These are phyloP conservation scores for Hyaloscypha finlandica DNA, from an alignment of 495 filamentous ascomycete species.

Conservation along the genomic window DNA sequence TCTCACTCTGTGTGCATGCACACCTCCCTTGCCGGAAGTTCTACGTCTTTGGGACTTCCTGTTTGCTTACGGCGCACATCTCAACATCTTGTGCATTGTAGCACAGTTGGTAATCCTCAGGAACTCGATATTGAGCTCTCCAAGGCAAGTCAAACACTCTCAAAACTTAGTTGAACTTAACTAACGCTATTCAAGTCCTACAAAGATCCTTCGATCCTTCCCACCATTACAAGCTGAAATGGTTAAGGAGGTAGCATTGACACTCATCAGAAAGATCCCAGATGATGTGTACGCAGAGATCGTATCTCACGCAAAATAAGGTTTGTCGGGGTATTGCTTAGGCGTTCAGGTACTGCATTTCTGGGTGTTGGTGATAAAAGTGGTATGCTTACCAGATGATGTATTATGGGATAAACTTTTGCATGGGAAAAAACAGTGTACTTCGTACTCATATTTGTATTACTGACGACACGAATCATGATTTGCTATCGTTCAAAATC, in stretches of 20 bases:
- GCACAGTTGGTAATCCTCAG: slow-evolving; percentile 91
- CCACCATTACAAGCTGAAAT: slow-evolving; percentile 79
- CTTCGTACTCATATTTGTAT: neutral
- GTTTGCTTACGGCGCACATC: slow-evolving; percentile 89
- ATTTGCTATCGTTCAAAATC: neutral
- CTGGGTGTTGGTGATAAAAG: neutral
- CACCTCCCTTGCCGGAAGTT: slow-evolving; percentile 94
- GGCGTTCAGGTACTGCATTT: slow-evolving; percentile 11
- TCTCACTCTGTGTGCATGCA: slow-evolving; percentile 91
- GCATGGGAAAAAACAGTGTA: neutral
- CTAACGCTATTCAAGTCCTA: slow-evolving; percentile 61
- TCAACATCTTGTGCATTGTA: slow-evolving; percentile 96
- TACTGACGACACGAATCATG: neutral
- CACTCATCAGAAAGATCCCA: slow-evolving; percentile 82
- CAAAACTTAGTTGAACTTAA: neutral
- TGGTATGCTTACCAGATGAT: neutral
- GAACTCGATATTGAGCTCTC: slow-evolving; percentile 75
- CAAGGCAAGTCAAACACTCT: slow-evolving; percentile 62
- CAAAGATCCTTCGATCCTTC: slow-evolving; percentile 87
- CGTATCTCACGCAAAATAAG: slow-evolving; percentile 77
- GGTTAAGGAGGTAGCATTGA: slow-evolving; percentile 78
- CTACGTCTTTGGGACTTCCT: slow-evolving; percentile 97
- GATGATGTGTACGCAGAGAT: slow-evolving; percentile 87
- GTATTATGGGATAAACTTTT: neutral
- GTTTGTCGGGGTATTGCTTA: slow-evolving; percentile 1